phyloP scores from a whole-genome alignment of 306 rosid genomes.

The Neltuma alba region DNA sequence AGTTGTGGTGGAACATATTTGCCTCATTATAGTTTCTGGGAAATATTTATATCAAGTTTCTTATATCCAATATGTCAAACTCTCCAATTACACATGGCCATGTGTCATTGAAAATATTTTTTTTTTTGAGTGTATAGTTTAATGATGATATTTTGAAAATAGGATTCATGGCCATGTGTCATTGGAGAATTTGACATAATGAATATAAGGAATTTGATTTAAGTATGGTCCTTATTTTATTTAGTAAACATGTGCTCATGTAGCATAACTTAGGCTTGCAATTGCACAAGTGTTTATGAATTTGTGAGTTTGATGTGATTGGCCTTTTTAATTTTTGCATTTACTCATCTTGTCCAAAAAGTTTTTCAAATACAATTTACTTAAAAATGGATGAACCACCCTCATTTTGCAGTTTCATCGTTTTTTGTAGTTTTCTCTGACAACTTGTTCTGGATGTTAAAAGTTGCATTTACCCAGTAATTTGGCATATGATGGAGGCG shows the following conservation, averaged over 20 bases:
- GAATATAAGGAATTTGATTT: too few relatives aligned
- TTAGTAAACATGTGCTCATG: background rate
- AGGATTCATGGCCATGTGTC: too few relatives aligned
- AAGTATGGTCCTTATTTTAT: too few relatives aligned
- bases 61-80: too few relatives aligned
- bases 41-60: too few relatives aligned
- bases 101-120: too few relatives aligned
- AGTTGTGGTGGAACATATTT: background rate
- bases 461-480: background rate
- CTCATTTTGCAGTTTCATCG: conserved; percentile 2
- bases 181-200: too few relatives aligned
- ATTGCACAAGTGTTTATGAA: background rate
- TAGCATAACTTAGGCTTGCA: background rate
- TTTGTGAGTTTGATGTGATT: background rate
- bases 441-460: background rate
- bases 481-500: background rate
- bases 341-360: background rate
- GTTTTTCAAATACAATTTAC: background rate
- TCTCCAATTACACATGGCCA: too few relatives aligned
- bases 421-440: background rate
- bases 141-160: too few relatives aligned
- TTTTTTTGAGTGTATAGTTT: too few relatives aligned
- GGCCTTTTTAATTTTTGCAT: background rate
- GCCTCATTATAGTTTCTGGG: too few relatives aligned
- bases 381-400: background rate